A percentile compares a stretch with the other conserved stretches of the same genome.
phyloP scores from a whole-genome alignment of 2,329 filamentous ascomycete genomes.

The Albifimbria verrucaria region DNA sequence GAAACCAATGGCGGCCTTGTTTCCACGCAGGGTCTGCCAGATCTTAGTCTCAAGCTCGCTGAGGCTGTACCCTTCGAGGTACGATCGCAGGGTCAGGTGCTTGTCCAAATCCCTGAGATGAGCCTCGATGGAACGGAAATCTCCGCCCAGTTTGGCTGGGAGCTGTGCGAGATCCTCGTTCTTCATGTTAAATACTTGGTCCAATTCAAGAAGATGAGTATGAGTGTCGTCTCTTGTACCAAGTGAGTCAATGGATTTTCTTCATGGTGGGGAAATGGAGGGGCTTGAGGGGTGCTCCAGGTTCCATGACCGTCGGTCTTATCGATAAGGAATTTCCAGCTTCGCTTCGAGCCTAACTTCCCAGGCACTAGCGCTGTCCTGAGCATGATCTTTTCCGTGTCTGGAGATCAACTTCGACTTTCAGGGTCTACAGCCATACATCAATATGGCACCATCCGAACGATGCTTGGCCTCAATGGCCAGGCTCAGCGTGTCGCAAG shows the following conservation, averaged over 20 bases:
- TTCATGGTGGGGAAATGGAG: constrained; percentile 18
- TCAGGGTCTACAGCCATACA: constrained; percentile 5
- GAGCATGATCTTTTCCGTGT: constrained; percentile 9
- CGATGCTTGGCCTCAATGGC: constrained; percentile 54
- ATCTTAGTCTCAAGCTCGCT: constrained; percentile 76
- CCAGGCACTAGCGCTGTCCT: constrained; percentile 15
- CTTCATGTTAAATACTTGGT: constrained; percentile 45
- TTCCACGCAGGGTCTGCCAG: constrained; percentile 79
- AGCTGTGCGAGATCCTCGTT: constrained; percentile 52
- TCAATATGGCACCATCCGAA: constrained; percentile 47
- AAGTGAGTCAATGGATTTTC: constrained; percentile 22
- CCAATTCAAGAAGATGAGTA: neutral
- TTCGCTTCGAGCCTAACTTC: constrained; percentile 19
- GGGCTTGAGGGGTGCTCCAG: constrained; percentile 13
- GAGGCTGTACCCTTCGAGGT: constrained; percentile 77
- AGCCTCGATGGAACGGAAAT: constrained; percentile 81
- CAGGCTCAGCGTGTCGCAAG: constrained; percentile 42
- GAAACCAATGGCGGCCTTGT: constrained; percentile 78
- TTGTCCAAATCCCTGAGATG: constrained; percentile 76
- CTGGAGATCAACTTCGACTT: constrained; percentile 4
- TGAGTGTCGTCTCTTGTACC: constrained; percentile 1
- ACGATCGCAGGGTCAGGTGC: constrained; percentile 81
- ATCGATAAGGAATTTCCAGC: constrained; percentile 17
- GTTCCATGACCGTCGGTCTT: constrained; percentile 7
- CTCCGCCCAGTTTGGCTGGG: constrained; percentile 45